phyloP scores from a whole-genome alignment of 2,329 filamentous ascomycete species.

The Epichloe typhina region DNA sequence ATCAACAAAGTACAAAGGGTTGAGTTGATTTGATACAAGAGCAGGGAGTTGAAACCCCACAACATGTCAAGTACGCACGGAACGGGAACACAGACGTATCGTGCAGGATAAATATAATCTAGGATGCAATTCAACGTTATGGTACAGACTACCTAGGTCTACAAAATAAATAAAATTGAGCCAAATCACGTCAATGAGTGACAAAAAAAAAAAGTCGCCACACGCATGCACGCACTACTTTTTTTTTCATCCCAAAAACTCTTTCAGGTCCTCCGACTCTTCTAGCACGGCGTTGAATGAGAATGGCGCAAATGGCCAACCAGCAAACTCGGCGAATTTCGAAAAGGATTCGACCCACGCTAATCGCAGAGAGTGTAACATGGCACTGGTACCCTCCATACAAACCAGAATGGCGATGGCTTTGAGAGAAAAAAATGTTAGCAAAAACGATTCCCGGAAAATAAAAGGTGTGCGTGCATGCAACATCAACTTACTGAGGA shows the following conservation, averaged over 20 bases:
- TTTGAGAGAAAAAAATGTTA: constrained; percentile 14
- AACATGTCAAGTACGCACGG: neutral
- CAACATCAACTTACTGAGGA: constrained; percentile 41
- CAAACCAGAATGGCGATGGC: constrained; percentile 58
- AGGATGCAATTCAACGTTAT: constrained; percentile 11
- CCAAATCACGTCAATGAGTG: constrained; percentile 1
- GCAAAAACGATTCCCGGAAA: constrained; percentile 1
- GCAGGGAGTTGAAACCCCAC: too few relatives aligned
- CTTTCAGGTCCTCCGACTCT: constrained; percentile 56
- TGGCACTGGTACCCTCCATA: constrained; percentile 93
- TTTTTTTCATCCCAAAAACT: constrained; percentile 33
- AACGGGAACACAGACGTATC: neutral
- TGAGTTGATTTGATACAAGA: too few relatives aligned
- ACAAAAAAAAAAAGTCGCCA: neutral
- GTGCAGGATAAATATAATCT: constrained; percentile 1
- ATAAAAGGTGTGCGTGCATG: fast-evolving
- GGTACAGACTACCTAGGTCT: constrained; percentile 20
- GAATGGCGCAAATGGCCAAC: constrained; percentile 77
- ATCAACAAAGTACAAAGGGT: too few relatives aligned
- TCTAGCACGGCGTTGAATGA: constrained; percentile 76
- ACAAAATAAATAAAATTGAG: constrained; percentile 14
- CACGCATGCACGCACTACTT: constrained; percentile 1
- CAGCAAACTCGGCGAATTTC: constrained; percentile 89
- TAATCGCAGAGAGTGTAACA: constrained; percentile 82
- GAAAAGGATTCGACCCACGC: constrained; percentile 98